phyloP scores from a whole-genome alignment of 495 filamentous ascomycete genomes.

The Neohortaea acidophila region DNA sequence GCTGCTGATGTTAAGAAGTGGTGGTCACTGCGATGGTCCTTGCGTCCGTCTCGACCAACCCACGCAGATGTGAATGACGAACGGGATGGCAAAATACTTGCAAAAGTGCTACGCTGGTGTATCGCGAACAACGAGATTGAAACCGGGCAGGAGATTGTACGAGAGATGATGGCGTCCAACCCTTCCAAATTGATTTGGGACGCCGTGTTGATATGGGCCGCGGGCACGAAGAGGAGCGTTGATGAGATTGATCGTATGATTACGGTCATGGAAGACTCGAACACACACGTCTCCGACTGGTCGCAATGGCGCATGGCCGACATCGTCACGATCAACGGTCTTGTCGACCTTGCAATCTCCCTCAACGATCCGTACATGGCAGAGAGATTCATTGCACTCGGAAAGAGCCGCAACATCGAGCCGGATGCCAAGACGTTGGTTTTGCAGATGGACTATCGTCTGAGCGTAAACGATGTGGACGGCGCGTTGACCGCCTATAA shows the following conservation, averaged over 20 bases:
- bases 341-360: constrained; percentile 62
- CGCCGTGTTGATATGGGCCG: constrained; percentile 60
- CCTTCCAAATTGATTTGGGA: constrained; percentile 46
- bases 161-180: constrained; percentile 35
- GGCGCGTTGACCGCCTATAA: constrained; percentile 50
- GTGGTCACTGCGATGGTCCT: too few relatives aligned
- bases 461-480: constrained; percentile 51
- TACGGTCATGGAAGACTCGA: constrained; percentile 38
- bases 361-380: constrained; percentile 53
- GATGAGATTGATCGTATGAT: constrained; percentile 58
- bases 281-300: constrained; percentile 26
- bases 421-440: constrained; percentile 52
- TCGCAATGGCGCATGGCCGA: constrained; percentile 32
- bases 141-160: constrained; percentile 50
- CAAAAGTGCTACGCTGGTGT: constrained; percentile 40
- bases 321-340: constrained; percentile 54
- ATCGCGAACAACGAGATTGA: constrained; percentile 42
- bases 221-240: constrained; percentile 50
- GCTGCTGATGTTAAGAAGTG: not conserved
- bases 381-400: constrained; percentile 53
- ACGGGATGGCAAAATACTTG: too few relatives aligned
- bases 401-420: constrained; percentile 43
- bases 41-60: too few relatives aligned
- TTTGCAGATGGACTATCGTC: constrained; percentile 58
- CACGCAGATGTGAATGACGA: too few relatives aligned